Base-by-base conservation (phyloP, 352 stramenopile genomes). In the Pythium grandisporangium region DNA sequence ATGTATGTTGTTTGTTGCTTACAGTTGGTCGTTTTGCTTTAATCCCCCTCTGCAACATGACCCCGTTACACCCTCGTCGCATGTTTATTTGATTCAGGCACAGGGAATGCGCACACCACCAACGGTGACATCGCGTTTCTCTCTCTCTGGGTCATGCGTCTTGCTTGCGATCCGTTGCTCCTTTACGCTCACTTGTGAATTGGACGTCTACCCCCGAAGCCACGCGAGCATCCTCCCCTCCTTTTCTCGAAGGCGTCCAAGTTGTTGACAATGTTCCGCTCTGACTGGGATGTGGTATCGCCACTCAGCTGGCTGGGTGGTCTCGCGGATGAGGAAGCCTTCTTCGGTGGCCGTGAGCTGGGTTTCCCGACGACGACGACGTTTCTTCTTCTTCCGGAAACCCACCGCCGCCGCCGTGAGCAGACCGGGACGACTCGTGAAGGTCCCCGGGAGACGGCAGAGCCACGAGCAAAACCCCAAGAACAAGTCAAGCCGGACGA, bases 261-360 rank as follows among this genome's bases (percentile, higher is more conserved):
- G 33, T 38, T 20, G 33, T 38, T 11, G 11, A 61, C 6, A 34
- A 76, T 77, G 69, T 64, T 72, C 30, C 65, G 65, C n/a, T 55
- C 42, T 4, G 60, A 70, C 42, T 83, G 70, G 64, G 64, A 83
- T 24, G 39, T 66, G 16, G 61, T 84, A 32, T 62, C 70, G 22
- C 67, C 70, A 12, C 45, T 61, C 6, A 59, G 59, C 37, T 81
- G 65, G 67, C 42, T 79, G 12, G 58, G 60, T 26, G 61, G 65
- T 33, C 45, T 84, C 14, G 57, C 55, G 8, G 56, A 65, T 23
- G 67, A 81, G 47, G 65, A 84, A 40, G 45, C 70, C 42, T 65
- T 77, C 25, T 63, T 79, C 47, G 42, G 58, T 29, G 53, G 65
- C 0, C 30, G 37, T 3, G 37, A 45, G 16, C 8, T 53, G 16